These are phyloP conservation scores for Mycotypha africana DNA, from an alignment of 371 early-diverging fungal genomes.

Conservation along the genomic window DNA sequence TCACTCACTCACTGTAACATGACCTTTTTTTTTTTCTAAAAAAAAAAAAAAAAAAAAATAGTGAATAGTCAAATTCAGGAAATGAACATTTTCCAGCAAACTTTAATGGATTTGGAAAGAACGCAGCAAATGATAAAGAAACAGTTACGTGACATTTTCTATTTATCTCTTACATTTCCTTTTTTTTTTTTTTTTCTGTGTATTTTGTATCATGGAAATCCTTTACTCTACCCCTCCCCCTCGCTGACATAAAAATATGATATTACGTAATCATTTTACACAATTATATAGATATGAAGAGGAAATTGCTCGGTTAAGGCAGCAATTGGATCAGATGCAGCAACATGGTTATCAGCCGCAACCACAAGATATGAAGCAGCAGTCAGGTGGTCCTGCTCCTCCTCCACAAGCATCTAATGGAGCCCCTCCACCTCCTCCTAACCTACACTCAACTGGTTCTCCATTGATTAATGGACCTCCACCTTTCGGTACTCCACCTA, in stretches of 20 bases:
- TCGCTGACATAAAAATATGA: background rate
- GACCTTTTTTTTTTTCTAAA: background rate
- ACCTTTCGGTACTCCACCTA: constrained; percentile 17
- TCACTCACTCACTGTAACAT: background rate
- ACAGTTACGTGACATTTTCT: constrained; percentile 44
- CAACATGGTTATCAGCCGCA: background rate
- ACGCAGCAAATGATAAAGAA: constrained; percentile 71
- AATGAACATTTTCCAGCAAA: constrained; percentile 72
- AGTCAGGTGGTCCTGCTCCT: too few species aligned
- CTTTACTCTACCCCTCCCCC: too few species aligned
- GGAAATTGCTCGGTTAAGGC: constrained; percentile 38
- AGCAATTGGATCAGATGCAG: constrained; percentile 40
- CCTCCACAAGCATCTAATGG: constrained; percentile 8
- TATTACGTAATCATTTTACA: background rate
- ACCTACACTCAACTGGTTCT: background rate
- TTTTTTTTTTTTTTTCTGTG: constrained; percentile 3
- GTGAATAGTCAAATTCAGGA: constrained; percentile 76
- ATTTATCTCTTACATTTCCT: too few species aligned
- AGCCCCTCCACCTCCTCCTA: constrained; percentile 15
- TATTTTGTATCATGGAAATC: background rate
- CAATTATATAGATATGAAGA: constrained; percentile 36
- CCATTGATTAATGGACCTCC: constrained; percentile 18
- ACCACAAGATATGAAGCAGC: too few species aligned
- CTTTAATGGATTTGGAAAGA: constrained; percentile 74
- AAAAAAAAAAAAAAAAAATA: too few species aligned